A percentile compares a stretch with the other conserved stretches of the same genome.
These are phyloP conservation scores for Tolypocladium album DNA, from an alignment of 2,329 filamentous ascomycete genomes.

Conservation along the genomic window DNA sequence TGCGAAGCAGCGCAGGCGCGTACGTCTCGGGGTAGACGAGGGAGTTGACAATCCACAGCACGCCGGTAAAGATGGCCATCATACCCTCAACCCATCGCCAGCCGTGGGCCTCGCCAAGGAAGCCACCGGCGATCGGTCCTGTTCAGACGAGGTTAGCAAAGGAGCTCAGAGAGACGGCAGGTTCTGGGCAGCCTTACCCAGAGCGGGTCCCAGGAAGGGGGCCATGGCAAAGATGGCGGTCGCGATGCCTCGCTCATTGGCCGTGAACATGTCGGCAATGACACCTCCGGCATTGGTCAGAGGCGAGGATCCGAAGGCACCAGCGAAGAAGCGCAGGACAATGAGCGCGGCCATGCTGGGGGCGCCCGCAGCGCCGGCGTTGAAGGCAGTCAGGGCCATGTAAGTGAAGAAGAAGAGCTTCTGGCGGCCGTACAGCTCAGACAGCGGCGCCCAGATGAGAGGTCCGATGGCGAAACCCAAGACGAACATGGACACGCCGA, in stretches of 20 bases:
- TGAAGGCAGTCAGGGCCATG: slow-evolving; percentile 48
- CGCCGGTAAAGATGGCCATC: slow-evolving; percentile 49
- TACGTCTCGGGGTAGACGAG: slow-evolving; percentile 50
- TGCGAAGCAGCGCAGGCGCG: slow-evolving; percentile 43
- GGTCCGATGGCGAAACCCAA: slow-evolving; percentile 52
- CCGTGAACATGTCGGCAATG: slow-evolving; percentile 52
- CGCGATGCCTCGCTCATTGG: slow-evolving; percentile 43
- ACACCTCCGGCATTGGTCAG: slow-evolving; percentile 53
- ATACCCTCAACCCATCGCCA: slow-evolving; percentile 58
- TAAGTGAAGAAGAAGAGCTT: slow-evolving; percentile 50
- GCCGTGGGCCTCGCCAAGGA: slow-evolving; percentile 46
- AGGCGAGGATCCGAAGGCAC: slow-evolving; percentile 50
- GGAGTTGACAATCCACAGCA: slow-evolving; percentile 42
- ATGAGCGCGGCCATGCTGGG: slow-evolving; percentile 49
- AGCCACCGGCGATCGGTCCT: slow-evolving; percentile 52
- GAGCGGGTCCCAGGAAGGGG: slow-evolving; percentile 51
- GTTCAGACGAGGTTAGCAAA: background rate
- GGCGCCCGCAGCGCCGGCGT: slow-evolving; percentile 45
- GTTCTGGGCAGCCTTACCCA: slow-evolving; percentile 22
- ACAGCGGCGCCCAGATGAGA: slow-evolving; percentile 55
- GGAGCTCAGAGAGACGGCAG: background rate
- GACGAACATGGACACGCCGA: slow-evolving; percentile 56
- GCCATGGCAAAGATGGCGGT: slow-evolving; percentile 50
- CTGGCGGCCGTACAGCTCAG: slow-evolving; percentile 52
- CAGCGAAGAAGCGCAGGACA: slow-evolving; percentile 59